Percentiles rank a stretch among this genome's conserved stretches.
Evolutionary conservation across 805 yeast species (phyloP).

Genomic region (Torulaspora maleeae): DNA sequence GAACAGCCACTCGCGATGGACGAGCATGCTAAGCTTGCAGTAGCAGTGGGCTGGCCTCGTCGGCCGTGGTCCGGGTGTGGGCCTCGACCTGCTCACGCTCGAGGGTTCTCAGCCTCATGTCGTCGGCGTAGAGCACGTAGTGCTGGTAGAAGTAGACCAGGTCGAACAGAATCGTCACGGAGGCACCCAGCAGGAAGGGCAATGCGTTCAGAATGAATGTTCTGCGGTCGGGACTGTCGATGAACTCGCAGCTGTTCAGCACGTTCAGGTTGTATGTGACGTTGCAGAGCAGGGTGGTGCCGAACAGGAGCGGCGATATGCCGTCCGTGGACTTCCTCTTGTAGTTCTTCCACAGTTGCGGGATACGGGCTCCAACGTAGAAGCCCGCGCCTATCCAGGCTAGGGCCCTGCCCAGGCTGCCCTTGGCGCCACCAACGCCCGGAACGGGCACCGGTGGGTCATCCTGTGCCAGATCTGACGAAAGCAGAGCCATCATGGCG

Average conservation of each 20-base stretch:
- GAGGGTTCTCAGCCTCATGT: constrained; percentile 26
- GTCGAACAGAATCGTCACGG: constrained; percentile 82
- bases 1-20: too few relatives aligned
- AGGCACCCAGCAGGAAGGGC: constrained; percentile 79
- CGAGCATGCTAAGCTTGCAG: neutral
- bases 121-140: constrained; percentile 33
- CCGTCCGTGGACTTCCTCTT: constrained; percentile 80
- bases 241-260: constrained; percentile 55
- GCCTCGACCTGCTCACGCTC: constrained; percentile 19
- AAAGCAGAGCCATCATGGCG: neutral
- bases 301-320: constrained; percentile 72
- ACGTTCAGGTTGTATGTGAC: constrained; percentile 72
- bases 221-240: constrained; percentile 35
- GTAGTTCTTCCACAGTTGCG: constrained; percentile 77
- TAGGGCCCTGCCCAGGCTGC: constrained; percentile 41
- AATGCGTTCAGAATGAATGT: constrained; percentile 61
- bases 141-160: constrained; percentile 60
- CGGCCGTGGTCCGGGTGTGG: neutral
- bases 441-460: constrained; percentile 12
- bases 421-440: constrained; percentile 15
- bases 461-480: neutral
- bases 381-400: constrained; percentile 80
- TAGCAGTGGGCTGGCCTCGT: constrained; percentile 5
- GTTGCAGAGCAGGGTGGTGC: constrained; percentile 76
- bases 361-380: constrained; percentile 74